Conservation (phyloP, 768 basidiomycete species). For the Serpula lacrymans region DNA sequence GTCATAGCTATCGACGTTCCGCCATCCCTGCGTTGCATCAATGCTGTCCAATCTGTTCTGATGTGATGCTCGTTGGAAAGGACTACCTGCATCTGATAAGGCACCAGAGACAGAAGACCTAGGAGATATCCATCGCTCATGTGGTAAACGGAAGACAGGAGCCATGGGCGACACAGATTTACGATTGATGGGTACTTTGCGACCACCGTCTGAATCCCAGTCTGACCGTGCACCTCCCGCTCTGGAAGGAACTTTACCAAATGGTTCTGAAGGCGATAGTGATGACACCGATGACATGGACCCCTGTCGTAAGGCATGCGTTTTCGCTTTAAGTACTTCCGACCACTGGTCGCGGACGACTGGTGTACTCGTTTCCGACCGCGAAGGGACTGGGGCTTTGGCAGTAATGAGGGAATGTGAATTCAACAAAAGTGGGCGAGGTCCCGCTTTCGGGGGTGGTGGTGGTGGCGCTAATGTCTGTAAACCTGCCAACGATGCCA, state of each 20-base stretch:
- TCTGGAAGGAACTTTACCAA: conserved; percentile 31
- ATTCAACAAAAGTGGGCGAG: conserved; percentile 64
- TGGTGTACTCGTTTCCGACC: conserved; percentile 35
- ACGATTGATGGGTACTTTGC: conserved; percentile 62
- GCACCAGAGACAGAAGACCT: conserved; percentile 38
- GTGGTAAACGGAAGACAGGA: conserved; percentile 40
- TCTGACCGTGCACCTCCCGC: conserved; percentile 38
- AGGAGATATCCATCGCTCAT: conserved; percentile 33
- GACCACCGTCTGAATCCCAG: conserved; percentile 53
- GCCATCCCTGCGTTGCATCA: conserved; percentile 16
- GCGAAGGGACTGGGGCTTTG: conserved; percentile 16
- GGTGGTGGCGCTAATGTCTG: conserved; percentile 28
- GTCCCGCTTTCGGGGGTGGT: conserved; percentile 46
- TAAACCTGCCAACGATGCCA: conserved; percentile 43
- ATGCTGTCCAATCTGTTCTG: conserved; percentile 6
- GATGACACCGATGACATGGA: conserved; percentile 68
- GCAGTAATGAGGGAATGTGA: conserved; percentile 45
- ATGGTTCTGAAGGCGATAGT: conserved; percentile 52
- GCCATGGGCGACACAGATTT: conserved; percentile 74
- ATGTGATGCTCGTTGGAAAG: conserved; percentile 15
- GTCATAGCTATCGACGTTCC: conserved; percentile 28
- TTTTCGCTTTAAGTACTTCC: conserved; percentile 41
- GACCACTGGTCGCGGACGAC: conserved; percentile 43
- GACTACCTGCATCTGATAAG: conserved; percentile 40
- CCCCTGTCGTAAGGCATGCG: conserved; percentile 40